Evolutionary conservation across 2,329 filamentous ascomycete genomes (phyloP).

Genomic region (Albophoma yamanashiensis): DNA sequence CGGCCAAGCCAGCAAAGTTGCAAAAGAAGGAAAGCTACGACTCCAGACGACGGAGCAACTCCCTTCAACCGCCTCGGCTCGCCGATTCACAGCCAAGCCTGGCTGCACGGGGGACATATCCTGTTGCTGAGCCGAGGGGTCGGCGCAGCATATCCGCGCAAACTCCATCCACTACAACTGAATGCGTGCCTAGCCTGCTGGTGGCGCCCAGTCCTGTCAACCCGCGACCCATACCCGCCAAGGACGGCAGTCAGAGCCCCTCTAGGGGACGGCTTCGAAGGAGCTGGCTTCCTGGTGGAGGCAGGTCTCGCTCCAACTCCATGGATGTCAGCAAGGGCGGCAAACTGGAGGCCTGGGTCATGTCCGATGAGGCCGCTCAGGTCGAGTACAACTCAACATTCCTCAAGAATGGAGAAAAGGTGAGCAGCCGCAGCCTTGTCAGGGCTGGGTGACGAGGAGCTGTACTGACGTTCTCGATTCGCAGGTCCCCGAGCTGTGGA

Average conservation of each 20-base stretch:
- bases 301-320: slow-evolving; percentile 40
- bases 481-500: slow-evolving; percentile 57
- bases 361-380: slow-evolving; percentile 36
- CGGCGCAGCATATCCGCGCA: slow-evolving; percentile 39
- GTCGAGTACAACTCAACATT: slow-evolving; percentile 46
- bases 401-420: slow-evolving; percentile 44
- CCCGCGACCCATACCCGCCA: slow-evolving; percentile 12
- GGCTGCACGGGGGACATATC: slow-evolving; percentile 17
- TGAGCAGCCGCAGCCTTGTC: slow-evolving; percentile 14
- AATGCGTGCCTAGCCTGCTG: slow-evolving; percentile 17
- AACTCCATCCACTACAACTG: slow-evolving; percentile 18
- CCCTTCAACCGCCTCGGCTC: slow-evolving; percentile 15
- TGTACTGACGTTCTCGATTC: neutral
- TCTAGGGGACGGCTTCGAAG: slow-evolving; percentile 34
- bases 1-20: slow-evolving; percentile 15
- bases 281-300: slow-evolving; percentile 42
- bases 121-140: slow-evolving; percentile 26
- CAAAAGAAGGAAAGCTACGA: slow-evolving; percentile 18
- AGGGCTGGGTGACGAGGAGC: neutral
- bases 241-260: slow-evolving; percentile 31
- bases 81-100: slow-evolving; percentile 12
- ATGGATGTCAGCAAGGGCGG: slow-evolving; percentile 14
- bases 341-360: slow-evolving; percentile 39
- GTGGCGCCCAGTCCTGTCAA: slow-evolving; percentile 18
- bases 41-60: slow-evolving; percentile 19